Evolutionary conservation across 2,329 filamentous ascomycete genomes (phyloP), one percentile per base, ranked within the genome.

Genomic region (Tympanopsis confertula): DNA sequence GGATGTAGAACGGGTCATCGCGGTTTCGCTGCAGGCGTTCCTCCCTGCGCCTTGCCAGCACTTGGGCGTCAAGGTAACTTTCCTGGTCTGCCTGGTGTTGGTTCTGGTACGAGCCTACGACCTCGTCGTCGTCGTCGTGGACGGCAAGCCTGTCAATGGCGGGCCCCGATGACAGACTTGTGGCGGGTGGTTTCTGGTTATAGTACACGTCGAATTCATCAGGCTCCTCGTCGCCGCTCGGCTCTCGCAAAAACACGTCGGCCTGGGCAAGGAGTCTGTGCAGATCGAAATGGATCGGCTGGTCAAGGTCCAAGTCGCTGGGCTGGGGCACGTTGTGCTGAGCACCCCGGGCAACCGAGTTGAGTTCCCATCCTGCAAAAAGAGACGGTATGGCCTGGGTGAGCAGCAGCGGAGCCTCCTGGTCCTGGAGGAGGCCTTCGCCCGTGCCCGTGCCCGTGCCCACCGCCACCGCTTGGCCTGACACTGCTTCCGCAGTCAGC

Each of bases 1-100:
- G 22, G 50, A 98, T 96, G 53, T 98, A 98, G 56, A 94, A 98
- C 1, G 91, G 91, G 50, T 98, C 91, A 52, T 96, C 89, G 47
- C 74, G 83, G 56, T 94, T 86, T 40, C 86, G 75, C 53, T 94
- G 87, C 40, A 71, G 63, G 10, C 88, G 74, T 52, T 94, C 86
- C 3, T 80, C 76, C 48, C 80, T 84, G 44, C 84, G 74, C 44
- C 78, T 71, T 4, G 84, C 82, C 30, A 85, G 55, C 35, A 86
- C 85, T 47, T 86, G 81, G 1, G 80, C 66, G 43, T 89, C 83
- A 2, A 82, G 58, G 46, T 82, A 82, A 35, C 66, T 71, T 20
- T 88, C 78, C 39, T 80, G 70, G 13, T 62, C 64, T 0, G 68
- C 63, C 43, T 75, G 71, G 43, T 78, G 71, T n/a, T n/a, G n/a